Evolutionary conservation across 345 rosid species (phyloP).

Genomic region (rapeseed (Brassica napus)): Da-Ae NC_063442.1:33695001-33695500

Average conservation of each 20-base stretch:
- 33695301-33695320: constrained; percentile 57
- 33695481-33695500: constrained; percentile 29
- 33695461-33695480: constrained; percentile 39
- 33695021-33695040: constrained; percentile 34
- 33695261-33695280: constrained; percentile 55
- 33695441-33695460: neutral
- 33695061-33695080: constrained; percentile 38
- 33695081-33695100: constrained; percentile 31
- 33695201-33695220: constrained; percentile 51
- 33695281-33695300: constrained; percentile 50
- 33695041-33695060: constrained; percentile 39
- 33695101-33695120: neutral
- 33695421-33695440: constrained; percentile 20
- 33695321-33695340: constrained; percentile 56
- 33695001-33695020: constrained; percentile 49
- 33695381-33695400: constrained; percentile 28
- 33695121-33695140: neutral
- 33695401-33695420: constrained; percentile 26
- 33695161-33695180: constrained; percentile 20
- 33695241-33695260: constrained; percentile 53
- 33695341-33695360: constrained; percentile 56
- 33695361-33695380: constrained; percentile 53
- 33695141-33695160: neutral
- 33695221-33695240: constrained; percentile 53
- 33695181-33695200: constrained; percentile 46